Evolutionary conservation across 352 stramenopile species (phyloP).

Genomic region (Globisporangium cylindrosporum): DNA sequence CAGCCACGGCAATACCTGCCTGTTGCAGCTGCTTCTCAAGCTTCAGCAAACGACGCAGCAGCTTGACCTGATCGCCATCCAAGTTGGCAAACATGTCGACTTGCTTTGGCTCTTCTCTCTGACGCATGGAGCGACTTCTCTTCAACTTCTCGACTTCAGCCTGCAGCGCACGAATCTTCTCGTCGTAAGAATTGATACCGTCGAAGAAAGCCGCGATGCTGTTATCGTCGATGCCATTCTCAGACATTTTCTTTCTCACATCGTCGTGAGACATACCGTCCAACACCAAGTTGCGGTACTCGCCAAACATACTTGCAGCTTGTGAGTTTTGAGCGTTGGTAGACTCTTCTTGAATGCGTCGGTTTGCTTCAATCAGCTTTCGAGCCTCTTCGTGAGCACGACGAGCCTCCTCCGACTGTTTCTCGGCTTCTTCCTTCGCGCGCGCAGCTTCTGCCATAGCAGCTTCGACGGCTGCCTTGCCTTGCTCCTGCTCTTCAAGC

Average conservation of each 20-base stretch:
- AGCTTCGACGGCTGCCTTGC: slow-evolving; percentile 79
- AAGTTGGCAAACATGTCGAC: slow-evolving; percentile 70
- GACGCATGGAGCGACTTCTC: slow-evolving; percentile 42
- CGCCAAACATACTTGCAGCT: slow-evolving; percentile 50
- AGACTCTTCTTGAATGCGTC: slow-evolving; percentile 69
- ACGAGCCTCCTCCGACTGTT: slow-evolving; percentile 70
- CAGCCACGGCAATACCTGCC: slow-evolving; percentile 85
- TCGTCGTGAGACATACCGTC: slow-evolving; percentile 66
- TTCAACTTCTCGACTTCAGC: slow-evolving; percentile 84
- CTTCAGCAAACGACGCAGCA: slow-evolving; percentile 79
- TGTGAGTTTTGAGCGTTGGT: slow-evolving; percentile 33
- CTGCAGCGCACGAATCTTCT: slow-evolving; percentile 79
- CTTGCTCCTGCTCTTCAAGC: slow-evolving; percentile 74
- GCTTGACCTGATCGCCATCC: slow-evolving; percentile 73
- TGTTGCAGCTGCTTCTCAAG: slow-evolving; percentile 82
- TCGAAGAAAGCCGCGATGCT: slow-evolving; percentile 81
- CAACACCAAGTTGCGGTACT: slow-evolving; percentile 70
- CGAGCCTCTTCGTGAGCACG: slow-evolving; percentile 75
- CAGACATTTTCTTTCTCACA: slow-evolving; percentile 72
- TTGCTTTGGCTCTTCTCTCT: slow-evolving; percentile 48
- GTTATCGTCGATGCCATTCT: slow-evolving; percentile 69
- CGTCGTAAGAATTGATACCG: slow-evolving; percentile 79
- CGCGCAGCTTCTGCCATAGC: slow-evolving; percentile 77
- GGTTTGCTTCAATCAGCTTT: slow-evolving; percentile 84
- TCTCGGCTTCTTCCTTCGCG: slow-evolving; percentile 79